Evolutionary conservation across 495 filamentous ascomycete genomes (phyloP).

Genomic region (Chaetomidium leptoderma): DNA sequence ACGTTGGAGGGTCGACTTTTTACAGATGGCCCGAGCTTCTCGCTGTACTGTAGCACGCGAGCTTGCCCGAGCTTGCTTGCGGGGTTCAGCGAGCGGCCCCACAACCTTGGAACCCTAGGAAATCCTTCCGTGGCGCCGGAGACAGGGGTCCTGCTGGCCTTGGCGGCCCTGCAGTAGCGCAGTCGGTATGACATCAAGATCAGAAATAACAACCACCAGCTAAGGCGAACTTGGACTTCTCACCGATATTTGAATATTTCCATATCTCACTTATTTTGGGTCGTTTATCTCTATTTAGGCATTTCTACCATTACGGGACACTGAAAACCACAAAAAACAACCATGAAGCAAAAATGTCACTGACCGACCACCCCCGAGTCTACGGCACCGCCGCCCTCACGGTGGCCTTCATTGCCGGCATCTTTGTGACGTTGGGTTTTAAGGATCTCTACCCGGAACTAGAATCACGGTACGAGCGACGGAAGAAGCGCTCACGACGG

Average conservation of each 20-base stretch:
- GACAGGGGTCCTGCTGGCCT: not conserved
- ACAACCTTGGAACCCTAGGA: not conserved
- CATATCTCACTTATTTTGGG: too few species aligned
- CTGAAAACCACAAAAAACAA: not conserved
- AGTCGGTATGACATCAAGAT: constrained; percentile 25
- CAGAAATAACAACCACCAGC: too few species aligned
- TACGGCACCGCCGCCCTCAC: constrained; percentile 57
- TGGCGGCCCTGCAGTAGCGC: not conserved
- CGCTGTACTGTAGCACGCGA: not conserved
- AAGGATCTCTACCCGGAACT: constrained; percentile 71
- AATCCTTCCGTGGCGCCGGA: too few species aligned
- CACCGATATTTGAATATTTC: too few species aligned
- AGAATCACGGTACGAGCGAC: constrained; percentile 55
- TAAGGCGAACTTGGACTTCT: too few species aligned
- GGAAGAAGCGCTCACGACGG: constrained; percentile 24
- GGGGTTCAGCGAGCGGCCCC: too few species aligned
- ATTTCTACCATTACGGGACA: not conserved
- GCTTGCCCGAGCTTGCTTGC: too few species aligned
- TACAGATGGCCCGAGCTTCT: constrained; percentile 32
- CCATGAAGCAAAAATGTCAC: constrained; percentile 38
- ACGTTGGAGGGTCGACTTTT: constrained; percentile 16
- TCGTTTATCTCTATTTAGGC: not conserved
- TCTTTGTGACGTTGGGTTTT: constrained; percentile 65
- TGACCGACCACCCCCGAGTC: constrained; percentile 51
- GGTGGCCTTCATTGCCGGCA: constrained; percentile 68